Base-by-base conservation (phyloP, 306 rosid species). In the Pyrus betulifolia region DNA sequence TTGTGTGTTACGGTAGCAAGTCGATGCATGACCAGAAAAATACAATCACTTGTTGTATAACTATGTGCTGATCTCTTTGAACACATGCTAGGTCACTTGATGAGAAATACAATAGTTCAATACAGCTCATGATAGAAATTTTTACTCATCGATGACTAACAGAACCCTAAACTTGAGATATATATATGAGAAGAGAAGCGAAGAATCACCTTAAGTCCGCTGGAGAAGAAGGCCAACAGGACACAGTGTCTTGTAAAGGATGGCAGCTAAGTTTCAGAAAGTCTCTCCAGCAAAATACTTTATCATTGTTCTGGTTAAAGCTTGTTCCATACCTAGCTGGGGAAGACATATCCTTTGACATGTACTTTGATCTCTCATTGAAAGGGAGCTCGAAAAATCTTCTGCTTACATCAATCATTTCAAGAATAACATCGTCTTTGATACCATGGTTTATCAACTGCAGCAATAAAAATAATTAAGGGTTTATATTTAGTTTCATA, bases 171-270 rank as follows among this genome's bases (percentile, higher is more conserved):
- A 42, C 45, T 42, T 42, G 45, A 42, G 45, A 42, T 42, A 42
- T 42, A 42, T 42, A 42, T 42, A 11, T 6, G 59, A 54, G 22
- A 52, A 52, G 58, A 54, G 58, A 52, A 21, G 27, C 1, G 5
- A 31, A 63, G 27, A 68, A 1, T 33, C 28, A 76, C 84, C 84
- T 81, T 11, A 81, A 42, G 11, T 76, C 69, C 11, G 8, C 6
- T 8, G 84, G 84, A 81, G 81, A 81, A 15, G 84, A 76, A 65
- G 84, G 84, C 81, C 84, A 76, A 55, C 1, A 61, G n/a, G 81
- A 69, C 46, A 76, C 45, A 23, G 22, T 63, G 23, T 81, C 78
- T 63, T 76, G 40, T 68, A 71, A 76, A 71, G 81, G 81, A 13
- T 81, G 74, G 78, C 84, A 81, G 38, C 61, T 52, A 9, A 81